Evolutionary conservation across 805 yeast species (phyloP), one percentile per base, ranked within the genome.

Genomic region (Starmerella tilneyi): DNA sequence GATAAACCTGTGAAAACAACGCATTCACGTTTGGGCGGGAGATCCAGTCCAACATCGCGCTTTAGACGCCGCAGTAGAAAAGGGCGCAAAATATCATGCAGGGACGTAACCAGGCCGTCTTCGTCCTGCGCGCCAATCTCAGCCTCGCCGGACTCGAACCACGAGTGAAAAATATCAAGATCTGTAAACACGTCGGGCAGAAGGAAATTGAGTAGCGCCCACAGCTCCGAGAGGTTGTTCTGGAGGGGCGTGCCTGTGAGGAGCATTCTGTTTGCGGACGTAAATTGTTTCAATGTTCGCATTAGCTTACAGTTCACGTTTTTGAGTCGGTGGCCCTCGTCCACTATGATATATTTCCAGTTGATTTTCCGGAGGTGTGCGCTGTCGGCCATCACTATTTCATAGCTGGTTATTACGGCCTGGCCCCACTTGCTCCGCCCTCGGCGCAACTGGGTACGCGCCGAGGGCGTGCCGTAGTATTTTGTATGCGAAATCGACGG

Each of bases 241-340:
- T 89, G 98, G 43, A 89, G 67, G 0, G 98, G 97, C 0, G 98
- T 89, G n/a, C 98, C 98, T 0, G 98, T 89, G 12, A 89, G 65
- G 22, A 89, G 66, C 38, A 89, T 66, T 50, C 96, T 68, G 58
- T 89, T 89, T 13, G 73, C 67, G 5, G 67, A 54, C 19, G 66
- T 62, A 30, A 84, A 70, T 51, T 71, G 72, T 56, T 84, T 88
- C 53, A 89, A 70, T 49, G 78, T 78, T 44, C 72, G 72, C 42
- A 89, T 79, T 49, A 89, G 68, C 53, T 77, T 67, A 62, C 94
- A 84, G 55, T 88, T 77, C 51, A 79, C 72, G 60, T 89, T 89
- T 58, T 89, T 92, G 54, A 89, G 68, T 31, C 98, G 69, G 62
- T 89, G 98, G 6, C 97, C 98, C 63, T 89, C 98, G 62, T 89